phyloP scores from a whole-genome alignment of 2,329 filamentous ascomycete species.

The Cercospora sp. region DNA sequence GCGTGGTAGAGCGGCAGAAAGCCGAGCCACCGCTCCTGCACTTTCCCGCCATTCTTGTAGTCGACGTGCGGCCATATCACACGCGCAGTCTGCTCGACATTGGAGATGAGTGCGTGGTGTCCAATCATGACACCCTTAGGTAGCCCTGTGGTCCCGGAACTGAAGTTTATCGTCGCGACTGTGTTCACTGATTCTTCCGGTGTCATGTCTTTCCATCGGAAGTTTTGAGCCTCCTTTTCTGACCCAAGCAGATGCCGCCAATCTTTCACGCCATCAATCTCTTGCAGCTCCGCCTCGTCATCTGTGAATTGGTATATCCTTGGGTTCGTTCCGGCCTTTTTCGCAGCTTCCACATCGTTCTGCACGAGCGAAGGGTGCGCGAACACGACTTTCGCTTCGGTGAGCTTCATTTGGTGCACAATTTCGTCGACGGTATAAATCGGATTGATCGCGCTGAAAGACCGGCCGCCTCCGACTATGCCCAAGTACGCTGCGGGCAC shows the following conservation, averaged over 20 bases:
- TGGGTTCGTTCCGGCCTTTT: slow-evolving; percentile 48
- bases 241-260: slow-evolving; percentile 37
- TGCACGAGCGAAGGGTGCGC: slow-evolving; percentile 52
- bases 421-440: slow-evolving; percentile 55
- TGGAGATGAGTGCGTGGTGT: slow-evolving; percentile 35
- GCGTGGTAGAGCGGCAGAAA: slow-evolving; percentile 47
- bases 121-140: slow-evolving; percentile 43
- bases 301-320: slow-evolving; percentile 47
- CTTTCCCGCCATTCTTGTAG: slow-evolving; percentile 33
- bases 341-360: slow-evolving; percentile 52
- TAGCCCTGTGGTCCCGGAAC: slow-evolving; percentile 69
- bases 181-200: slow-evolving; percentile 48
- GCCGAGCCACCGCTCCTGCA: slow-evolving; percentile 51
- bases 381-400: slow-evolving; percentile 43
- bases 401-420: slow-evolving; percentile 50
- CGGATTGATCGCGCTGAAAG: slow-evolving; percentile 57
- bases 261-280: slow-evolving; percentile 42
- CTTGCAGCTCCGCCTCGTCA: slow-evolving; percentile 38
- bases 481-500: slow-evolving; percentile 57
- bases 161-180: slow-evolving; percentile 71
- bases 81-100: slow-evolving; percentile 49
- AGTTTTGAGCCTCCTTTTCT: slow-evolving; percentile 42
- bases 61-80: slow-evolving; percentile 32
- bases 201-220: slow-evolving; percentile 57
- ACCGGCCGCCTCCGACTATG: slow-evolving; percentile 53